A percentile compares a stretch with the other conserved stretches of the same genome.
Evolutionary conservation across 345 rosid species (phyloP).

Genomic region (Bruguiera gymnorhiza): DNA sequence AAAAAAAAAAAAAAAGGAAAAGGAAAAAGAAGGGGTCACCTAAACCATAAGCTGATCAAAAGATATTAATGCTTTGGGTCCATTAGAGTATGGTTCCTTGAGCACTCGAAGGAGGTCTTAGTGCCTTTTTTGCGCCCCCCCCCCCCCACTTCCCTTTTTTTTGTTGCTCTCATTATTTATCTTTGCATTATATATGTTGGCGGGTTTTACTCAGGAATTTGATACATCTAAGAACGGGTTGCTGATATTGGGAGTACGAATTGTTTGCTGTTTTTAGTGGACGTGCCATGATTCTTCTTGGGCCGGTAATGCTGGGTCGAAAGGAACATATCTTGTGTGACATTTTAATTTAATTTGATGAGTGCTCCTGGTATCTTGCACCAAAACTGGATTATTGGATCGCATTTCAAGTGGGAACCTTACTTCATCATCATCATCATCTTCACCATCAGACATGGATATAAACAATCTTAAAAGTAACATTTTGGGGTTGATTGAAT

Average conservation of each 20-base stretch:
- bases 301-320: constrained; percentile 14
- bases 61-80: background rate
- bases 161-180: constrained; percentile 15
- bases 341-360: constrained; percentile 11
- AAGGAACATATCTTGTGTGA: constrained; percentile 25
- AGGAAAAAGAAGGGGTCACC: constrained; percentile 12
- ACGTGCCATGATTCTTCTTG: constrained; percentile 18
- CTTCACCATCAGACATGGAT: background rate
- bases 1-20: background rate
- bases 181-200: background rate
- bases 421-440: background rate
- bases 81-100: constrained; percentile 19
- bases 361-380: background rate
- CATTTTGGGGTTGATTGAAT: background rate
- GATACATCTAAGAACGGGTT: background rate
- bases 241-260: constrained; percentile 10
- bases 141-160: background rate
- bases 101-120: constrained; percentile 16
- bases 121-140: background rate
- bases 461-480: background rate
- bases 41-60: constrained; percentile 20
- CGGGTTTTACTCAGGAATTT: background rate
- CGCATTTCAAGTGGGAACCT: constrained; percentile 4
- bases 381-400: background rate
- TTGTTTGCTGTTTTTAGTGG: constrained; percentile 26